phyloP scores from a whole-genome alignment of 352 stramenopile species.

The Pythium plurisporium region DNA sequence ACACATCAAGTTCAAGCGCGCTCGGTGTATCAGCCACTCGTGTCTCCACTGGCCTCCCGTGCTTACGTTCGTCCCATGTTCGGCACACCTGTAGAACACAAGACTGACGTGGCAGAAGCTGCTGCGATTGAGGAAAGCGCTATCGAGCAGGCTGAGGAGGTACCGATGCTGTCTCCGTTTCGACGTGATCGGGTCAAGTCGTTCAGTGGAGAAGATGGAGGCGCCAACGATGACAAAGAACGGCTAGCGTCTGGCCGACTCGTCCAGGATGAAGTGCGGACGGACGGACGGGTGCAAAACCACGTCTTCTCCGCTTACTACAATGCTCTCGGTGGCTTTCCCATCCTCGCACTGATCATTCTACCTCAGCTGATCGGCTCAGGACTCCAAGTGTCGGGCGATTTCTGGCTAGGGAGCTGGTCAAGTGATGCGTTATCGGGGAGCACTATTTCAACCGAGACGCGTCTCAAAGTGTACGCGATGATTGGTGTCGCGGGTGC shows the following conservation, averaged over 20 bases:
- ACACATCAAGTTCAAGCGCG: not conserved
- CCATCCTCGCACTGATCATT: slow-evolving; percentile 31
- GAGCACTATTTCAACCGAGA: not conserved
- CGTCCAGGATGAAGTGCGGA: slow-evolving; percentile 21
- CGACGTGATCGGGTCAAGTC: not conserved
- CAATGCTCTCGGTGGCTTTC: slow-evolving; percentile 34
- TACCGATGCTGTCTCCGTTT: slow-evolving; percentile 4
- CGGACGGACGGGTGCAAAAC: slow-evolving; percentile 25
- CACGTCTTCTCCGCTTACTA: slow-evolving; percentile 38
- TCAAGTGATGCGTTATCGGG: slow-evolving; percentile 19
- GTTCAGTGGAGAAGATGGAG: not conserved
- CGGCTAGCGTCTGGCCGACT: not conserved
- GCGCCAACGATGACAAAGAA: slow-evolving; percentile 40
- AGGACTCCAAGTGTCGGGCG: slow-evolving; percentile 69
- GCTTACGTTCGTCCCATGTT: not conserved
- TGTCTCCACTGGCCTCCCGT: too few relatives aligned
- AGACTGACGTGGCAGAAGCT: not conserved
- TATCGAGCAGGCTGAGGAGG: not conserved
- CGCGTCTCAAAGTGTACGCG: slow-evolving; percentile 7
- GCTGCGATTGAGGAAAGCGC: not conserved
- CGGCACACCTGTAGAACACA: not conserved
- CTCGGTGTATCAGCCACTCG: too few relatives aligned
- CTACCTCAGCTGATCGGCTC: slow-evolving; percentile 73
- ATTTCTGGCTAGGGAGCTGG: slow-evolving; percentile 91
- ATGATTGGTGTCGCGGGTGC: slow-evolving; percentile 7